Base-by-base conservation (phyloP, 495 filamentous ascomycete species). In the Xylaria scruposa region DNA sequence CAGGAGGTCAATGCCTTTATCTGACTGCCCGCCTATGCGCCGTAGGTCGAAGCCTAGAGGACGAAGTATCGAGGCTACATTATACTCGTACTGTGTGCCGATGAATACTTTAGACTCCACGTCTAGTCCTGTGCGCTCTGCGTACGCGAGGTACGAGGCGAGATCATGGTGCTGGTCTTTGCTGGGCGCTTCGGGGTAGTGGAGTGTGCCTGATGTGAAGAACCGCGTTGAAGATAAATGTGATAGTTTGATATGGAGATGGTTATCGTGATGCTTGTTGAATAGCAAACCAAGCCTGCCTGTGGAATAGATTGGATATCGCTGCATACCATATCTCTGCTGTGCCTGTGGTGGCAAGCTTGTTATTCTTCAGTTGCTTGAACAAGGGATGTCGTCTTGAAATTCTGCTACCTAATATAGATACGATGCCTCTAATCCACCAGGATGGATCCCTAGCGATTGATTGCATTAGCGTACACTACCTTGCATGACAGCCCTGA, bases 1-100 rank as follows among this genome's bases (percentile, higher is more conserved):
- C 3, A 94, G 82, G 0, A 98, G 87, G 79, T 98, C 95, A 77
- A 97, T 92, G 42, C 95, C 95, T 62, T 82, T 84, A 81, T 98
- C 95, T 19, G 88, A 88, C 36, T 83, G 84, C 47, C 92, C 91
- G 73, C 96, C 96, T 19, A 91, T 87, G 56, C 93, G 91, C 58
- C 85, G 83, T 5, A 98, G 87, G 38, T 77, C 75, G 82, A 98
- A 92, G 49, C 87, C 89, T 51, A 90, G 86, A 8, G 78, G 80
- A 10, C 85, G 77, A 0, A 98, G 89, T 19, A 88, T 83, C n/a
- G 78, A 70, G 49, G 88, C 87, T 10, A 91, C 90, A 8, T 89
- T 92, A 82, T 98, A 97, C 79, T 91, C 89, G 78, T 87, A 90
- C 70, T 83, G 86, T 1, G 92, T 94, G 68, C 91, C 91, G 59